phyloP scores from a whole-genome alignment of 2,329 filamentous ascomycete species.

The Epichloe bromicola region DNA sequence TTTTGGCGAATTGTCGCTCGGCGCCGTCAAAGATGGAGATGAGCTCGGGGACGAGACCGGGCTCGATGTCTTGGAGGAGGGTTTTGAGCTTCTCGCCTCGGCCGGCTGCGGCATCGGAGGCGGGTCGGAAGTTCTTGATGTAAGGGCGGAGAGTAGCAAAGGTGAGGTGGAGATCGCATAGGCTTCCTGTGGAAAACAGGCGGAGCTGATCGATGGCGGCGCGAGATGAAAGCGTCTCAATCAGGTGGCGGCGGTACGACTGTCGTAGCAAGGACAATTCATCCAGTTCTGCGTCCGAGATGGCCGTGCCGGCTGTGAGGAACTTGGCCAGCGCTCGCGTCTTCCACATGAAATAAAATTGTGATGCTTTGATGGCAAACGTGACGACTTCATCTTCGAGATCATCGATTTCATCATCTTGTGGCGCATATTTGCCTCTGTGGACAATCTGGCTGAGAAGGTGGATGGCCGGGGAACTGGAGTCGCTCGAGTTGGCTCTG shows the following conservation, averaged over 20 bases:
- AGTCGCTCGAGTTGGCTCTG: constrained; percentile 33
- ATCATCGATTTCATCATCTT: constrained; percentile 58
- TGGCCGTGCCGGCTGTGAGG: constrained; percentile 39
- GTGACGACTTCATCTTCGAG: constrained; percentile 68
- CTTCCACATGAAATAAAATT: constrained; percentile 97
- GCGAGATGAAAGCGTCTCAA: constrained; percentile 54
- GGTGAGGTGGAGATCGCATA: constrained; percentile 72
- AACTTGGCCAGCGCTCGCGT: constrained; percentile 45
- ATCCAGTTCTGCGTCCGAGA: constrained; percentile 47
- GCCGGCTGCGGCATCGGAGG: constrained; percentile 12
- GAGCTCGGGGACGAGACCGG: constrained; percentile 51
- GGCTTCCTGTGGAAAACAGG: constrained; percentile 57
- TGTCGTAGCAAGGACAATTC: constrained; percentile 42
- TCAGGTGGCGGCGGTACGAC: constrained; percentile 47
- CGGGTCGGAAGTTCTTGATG: constrained; percentile 27
- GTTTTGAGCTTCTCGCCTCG: constrained; percentile 19
- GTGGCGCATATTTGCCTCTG: constrained; percentile 57
- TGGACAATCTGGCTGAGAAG: constrained; percentile 60
- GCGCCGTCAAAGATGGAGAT: constrained; percentile 64
- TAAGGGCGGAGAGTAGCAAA: constrained; percentile 58
- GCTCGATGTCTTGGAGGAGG: constrained; percentile 56
- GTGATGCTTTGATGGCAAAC: constrained; percentile 60
- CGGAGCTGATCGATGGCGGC: constrained; percentile 66
- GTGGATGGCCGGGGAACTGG: constrained; percentile 43
- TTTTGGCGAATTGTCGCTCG: constrained; percentile 68